phyloP scores from a whole-genome alignment of 352 stramenopile species.

The Globisporangium sylvaticum region DNA sequence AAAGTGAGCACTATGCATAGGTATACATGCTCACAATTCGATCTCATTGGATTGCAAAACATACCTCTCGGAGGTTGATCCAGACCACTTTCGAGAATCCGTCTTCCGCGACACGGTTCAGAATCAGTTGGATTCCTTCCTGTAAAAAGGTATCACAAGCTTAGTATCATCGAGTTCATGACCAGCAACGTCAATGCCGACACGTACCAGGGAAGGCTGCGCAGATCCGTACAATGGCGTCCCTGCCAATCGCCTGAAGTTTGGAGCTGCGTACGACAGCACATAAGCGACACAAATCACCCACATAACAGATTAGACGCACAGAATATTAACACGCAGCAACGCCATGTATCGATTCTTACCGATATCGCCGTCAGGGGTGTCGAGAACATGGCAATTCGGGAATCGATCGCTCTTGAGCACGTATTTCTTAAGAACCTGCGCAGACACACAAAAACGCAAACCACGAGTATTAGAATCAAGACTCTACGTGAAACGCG shows the following conservation, averaged over 20 bases:
- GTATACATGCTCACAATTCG: neutral
- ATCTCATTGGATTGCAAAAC: neutral
- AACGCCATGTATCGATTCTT: too few relatives aligned
- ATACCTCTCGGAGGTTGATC: conserved; percentile 77
- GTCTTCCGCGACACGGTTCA: conserved; percentile 56
- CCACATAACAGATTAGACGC: neutral
- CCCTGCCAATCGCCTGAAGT: conserved; percentile 69
- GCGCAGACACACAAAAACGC: conserved; percentile 6
- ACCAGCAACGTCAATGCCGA: too few relatives aligned
- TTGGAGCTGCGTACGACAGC: conserved; percentile 52
- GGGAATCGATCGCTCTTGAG: conserved; percentile 82
- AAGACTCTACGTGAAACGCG: neutral
- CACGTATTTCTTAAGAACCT: conserved; percentile 82
- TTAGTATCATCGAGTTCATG: too few relatives aligned
- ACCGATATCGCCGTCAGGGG: conserved; percentile 60
- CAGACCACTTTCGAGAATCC: conserved; percentile 81
- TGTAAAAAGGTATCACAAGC: conserved; percentile 17
- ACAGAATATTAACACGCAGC: neutral
- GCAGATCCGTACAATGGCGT: conserved; percentile 71
- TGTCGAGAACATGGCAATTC: conserved; percentile 71
- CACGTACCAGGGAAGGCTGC: conserved; percentile 67
- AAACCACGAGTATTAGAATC: neutral
- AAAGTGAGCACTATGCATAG: neutral
- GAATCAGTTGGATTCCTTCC: conserved; percentile 74
- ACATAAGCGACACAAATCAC: neutral